A percentile compares a stretch with the other conserved stretches of the same genome.
Evolutionary conservation across 2,329 filamentous ascomycete species (phyloP).

Genomic region (Claviceps pazoutovae): DNA sequence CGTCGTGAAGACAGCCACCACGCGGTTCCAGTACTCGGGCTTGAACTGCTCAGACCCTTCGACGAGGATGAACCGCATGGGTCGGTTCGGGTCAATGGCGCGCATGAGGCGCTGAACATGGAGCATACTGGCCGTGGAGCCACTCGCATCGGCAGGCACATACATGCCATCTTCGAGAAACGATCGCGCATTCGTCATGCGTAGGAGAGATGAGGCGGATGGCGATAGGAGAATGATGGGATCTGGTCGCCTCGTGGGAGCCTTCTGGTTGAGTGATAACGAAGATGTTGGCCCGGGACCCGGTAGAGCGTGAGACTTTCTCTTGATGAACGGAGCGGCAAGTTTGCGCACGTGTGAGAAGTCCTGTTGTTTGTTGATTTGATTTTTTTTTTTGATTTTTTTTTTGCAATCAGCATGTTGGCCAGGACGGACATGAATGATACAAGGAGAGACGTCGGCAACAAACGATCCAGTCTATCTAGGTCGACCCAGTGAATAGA

Average conservation of each 20-base stretch:
- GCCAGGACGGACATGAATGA: no score
- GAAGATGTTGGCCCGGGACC: constrained; percentile 28
- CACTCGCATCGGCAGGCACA: constrained; percentile 57
- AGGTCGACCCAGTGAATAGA: neutral
- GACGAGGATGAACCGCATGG: constrained; percentile 87
- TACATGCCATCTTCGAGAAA: constrained; percentile 83
- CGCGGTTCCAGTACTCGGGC: constrained; percentile 90
- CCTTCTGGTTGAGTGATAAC: constrained; percentile 40
- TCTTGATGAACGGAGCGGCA: constrained; percentile 60
- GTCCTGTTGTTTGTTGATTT: constrained; percentile 42
- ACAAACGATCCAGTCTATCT: no score
- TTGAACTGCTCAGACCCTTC: constrained; percentile 92
- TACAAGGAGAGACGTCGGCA: no score
- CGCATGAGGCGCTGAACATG: constrained; percentile 71
- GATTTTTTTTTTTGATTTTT: neutral
- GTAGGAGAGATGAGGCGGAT: constrained; percentile 84
- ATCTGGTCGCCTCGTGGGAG: constrained; percentile 41
- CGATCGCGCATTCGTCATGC: constrained; percentile 88
- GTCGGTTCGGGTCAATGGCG: constrained; percentile 51
- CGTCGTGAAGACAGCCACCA: constrained; percentile 94
- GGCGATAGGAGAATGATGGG: constrained; percentile 96
- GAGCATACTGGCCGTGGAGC: constrained; percentile 60
- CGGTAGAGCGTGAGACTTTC: constrained; percentile 33
- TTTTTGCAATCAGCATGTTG: neutral
- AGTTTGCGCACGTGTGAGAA: constrained; percentile 88